These are phyloP conservation scores for Beauveria pseudobassiana DNA, from an alignment of 2,329 filamentous ascomycete species.

Conservation along the genomic window DNA sequence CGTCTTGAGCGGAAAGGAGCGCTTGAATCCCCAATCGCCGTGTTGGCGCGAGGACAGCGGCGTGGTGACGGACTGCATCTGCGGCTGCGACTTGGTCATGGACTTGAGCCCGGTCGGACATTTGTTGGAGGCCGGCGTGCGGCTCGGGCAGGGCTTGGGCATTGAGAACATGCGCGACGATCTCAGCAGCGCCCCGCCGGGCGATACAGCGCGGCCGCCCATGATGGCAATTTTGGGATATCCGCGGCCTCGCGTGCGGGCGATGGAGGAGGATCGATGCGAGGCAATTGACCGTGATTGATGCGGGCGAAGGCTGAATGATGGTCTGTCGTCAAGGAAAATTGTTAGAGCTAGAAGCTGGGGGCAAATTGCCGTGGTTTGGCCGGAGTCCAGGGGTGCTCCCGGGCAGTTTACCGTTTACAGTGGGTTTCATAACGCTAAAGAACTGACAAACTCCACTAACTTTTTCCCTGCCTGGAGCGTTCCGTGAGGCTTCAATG, in stretches of 20 bases:
- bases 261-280: slow-evolving; percentile 15
- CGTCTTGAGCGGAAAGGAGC: slow-evolving; percentile 68
- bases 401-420: background rate
- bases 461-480: slow-evolving; percentile 1
- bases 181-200: slow-evolving; percentile 65
- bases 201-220: slow-evolving; percentile 38
- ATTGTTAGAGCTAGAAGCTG: slow-evolving; percentile 6
- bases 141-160: slow-evolving; percentile 66
- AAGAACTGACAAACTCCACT: background rate
- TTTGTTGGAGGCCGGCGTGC: slow-evolving; percentile 34
- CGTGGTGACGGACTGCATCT: slow-evolving; percentile 73
- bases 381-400: slow-evolving; percentile 7
- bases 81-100: slow-evolving; percentile 68
- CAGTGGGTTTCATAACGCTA: background rate
- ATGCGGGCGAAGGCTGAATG: slow-evolving; percentile 16
- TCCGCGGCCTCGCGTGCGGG: slow-evolving; percentile 22
- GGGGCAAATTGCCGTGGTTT: slow-evolving; percentile 11
- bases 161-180: slow-evolving; percentile 86
- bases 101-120: slow-evolving; percentile 29
- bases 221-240: slow-evolving; percentile 20
- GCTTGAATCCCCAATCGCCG: slow-evolving; percentile 92
- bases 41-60: slow-evolving; percentile 62
- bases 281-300: slow-evolving; percentile 13
- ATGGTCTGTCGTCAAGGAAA: slow-evolving; percentile 18
- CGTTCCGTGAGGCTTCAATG: background rate